Percentiles rank a stretch among this genome's conserved stretches.
These are phyloP conservation scores for Acanthamoeba lugdunensis DNA, from an alignment of 208 protist species.

Conservation along the genomic window DNA sequence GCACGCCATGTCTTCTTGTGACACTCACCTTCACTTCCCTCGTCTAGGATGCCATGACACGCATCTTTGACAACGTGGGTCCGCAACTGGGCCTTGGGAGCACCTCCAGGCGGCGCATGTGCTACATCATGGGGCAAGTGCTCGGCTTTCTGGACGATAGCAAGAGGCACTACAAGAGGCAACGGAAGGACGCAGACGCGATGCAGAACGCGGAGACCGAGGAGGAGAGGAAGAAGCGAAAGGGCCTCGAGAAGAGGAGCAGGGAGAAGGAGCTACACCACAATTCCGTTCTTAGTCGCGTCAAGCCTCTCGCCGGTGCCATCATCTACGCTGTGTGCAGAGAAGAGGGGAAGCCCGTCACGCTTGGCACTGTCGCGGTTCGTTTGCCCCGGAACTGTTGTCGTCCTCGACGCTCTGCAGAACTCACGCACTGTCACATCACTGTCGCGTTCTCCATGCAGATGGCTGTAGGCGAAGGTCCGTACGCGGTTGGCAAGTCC, in stretches of 20 bases:
- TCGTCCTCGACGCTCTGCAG: too few relatives aligned
- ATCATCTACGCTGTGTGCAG: constrained; percentile 36
- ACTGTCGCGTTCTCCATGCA: not conserved
- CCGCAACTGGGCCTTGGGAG: not conserved
- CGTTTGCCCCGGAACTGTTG: too few relatives aligned
- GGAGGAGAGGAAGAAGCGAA: not conserved
- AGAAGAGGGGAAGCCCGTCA: not conserved
- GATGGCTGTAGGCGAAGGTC: not conserved
- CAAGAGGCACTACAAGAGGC: not conserved
- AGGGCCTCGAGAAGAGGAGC: not conserved
- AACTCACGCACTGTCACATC: too few relatives aligned
- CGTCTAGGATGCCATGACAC: not conserved
- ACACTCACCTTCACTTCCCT: not conserved
- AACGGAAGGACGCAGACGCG: not conserved
- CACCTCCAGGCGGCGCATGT: not conserved
- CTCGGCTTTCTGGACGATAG: not conserved
- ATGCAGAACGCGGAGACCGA: not conserved
- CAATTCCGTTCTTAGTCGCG: not conserved
- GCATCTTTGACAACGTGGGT: not conserved
- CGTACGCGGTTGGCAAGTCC: constrained; percentile 9
- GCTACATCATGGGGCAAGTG: not conserved
- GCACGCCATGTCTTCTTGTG: not conserved
- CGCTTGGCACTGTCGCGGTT: constrained; percentile 8
- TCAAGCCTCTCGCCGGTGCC: constrained; percentile 21
- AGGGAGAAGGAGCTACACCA: not conserved